phyloP scores from a whole-genome alignment of 2,329 filamentous ascomycete species.

The Apiospora kogelbergensis region DNA sequence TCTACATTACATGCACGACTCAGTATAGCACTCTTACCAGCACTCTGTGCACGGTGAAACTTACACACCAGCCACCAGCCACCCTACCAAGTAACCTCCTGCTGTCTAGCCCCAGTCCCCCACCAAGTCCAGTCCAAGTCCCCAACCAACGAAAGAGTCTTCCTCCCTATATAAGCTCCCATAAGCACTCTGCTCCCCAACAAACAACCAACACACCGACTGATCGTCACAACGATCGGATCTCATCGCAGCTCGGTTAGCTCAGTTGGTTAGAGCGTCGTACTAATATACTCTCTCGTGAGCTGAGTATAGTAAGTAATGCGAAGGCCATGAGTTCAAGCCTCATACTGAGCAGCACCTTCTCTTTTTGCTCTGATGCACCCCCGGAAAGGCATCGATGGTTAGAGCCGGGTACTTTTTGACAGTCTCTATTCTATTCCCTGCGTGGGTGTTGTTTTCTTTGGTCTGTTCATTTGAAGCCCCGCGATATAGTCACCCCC shows the following conservation, averaged over 20 bases:
- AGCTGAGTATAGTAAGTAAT: conserved; percentile 3
- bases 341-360: neutral
- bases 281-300: conserved; percentile 1
- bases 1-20: no score
- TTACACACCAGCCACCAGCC: no score
- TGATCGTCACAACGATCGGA: neutral
- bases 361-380: neutral
- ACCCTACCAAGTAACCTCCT: no score
- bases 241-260: neutral
- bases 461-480: neutral
- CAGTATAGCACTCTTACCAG: no score
- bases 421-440: neutral
- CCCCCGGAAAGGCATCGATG: neutral
- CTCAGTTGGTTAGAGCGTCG: conserved; percentile 8
- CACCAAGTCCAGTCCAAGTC: no score
- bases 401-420: neutral
- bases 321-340: conserved; percentile 6
- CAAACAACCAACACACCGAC: neutral
- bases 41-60: no score
- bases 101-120: no score
- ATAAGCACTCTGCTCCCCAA: neutral
- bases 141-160: neutral
- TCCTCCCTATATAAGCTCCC: neutral
- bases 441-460: no score
- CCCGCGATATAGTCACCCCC: neutral